phyloP scores from a whole-genome alignment of 2,329 filamentous ascomycete genomes.

The Trichoderma citrinoviride region DNA sequence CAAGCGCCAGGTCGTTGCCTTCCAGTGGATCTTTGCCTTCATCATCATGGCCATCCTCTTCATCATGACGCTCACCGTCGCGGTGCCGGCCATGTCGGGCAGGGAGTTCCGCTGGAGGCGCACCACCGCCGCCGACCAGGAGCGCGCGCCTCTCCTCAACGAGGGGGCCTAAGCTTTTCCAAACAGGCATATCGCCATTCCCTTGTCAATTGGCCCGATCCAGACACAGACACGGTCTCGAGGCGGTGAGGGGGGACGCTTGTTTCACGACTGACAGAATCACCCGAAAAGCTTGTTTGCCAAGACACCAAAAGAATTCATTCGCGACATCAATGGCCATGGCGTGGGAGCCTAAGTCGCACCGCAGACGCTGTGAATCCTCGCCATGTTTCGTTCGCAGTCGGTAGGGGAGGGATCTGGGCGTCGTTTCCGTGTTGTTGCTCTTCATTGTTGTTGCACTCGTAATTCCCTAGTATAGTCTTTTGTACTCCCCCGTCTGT shows the following conservation, averaged over 20 bases:
- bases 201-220: not conserved
- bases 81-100: conserved; percentile 62
- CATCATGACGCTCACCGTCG: conserved; percentile 62
- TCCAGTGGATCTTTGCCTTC: conserved; percentile 94
- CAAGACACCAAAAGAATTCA: not conserved
- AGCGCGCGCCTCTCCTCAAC: conserved; percentile 61
- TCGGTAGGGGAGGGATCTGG: not conserved
- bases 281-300: conserved; percentile 8
- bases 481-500: not conserved
- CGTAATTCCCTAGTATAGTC: not conserved
- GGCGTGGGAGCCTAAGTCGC: conserved; percentile 7
- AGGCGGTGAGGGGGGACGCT: not conserved
- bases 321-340: not conserved
- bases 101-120: conserved; percentile 52
- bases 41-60: conserved; percentile 75
- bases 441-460: not conserved
- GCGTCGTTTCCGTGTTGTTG: no score
- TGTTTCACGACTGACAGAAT: conserved; percentile 3
- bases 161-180: conserved; percentile 37
- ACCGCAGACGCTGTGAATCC: conserved; percentile 1
- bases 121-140: conserved; percentile 45
- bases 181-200: not conserved
- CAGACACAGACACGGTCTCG: not conserved
- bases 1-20: conserved; percentile 65
- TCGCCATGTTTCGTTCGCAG: not conserved